phyloP scores from a whole-genome alignment of 2,329 filamentous ascomycete genomes.

The Graphiopsis chlorocephala region DNA sequence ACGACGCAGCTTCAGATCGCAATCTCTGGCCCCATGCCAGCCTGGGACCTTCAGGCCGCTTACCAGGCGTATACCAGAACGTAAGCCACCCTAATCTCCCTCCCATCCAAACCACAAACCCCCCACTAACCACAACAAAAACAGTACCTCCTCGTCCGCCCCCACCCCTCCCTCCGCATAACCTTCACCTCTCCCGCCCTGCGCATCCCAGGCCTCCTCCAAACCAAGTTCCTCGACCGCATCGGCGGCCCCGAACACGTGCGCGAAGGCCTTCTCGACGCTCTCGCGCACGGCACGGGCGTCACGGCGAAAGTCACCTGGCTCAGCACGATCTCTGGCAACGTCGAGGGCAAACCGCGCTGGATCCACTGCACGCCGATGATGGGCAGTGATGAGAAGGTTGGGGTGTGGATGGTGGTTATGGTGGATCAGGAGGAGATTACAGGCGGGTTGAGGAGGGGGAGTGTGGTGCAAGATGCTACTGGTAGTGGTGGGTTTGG shows the following conservation, averaged over 20 bases:
- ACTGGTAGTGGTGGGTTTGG: not conserved
- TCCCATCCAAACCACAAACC: not conserved
- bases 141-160: slow-evolving; percentile 63
- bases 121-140: not conserved
- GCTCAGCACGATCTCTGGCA: slow-evolving; percentile 24
- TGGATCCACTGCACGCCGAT: slow-evolving; percentile 48
- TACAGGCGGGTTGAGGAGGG: slow-evolving; percentile 26
- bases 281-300: slow-evolving; percentile 37
- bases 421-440: slow-evolving; percentile 42
- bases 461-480: not conserved
- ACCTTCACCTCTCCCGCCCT: slow-evolving; percentile 68
- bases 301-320: slow-evolving; percentile 46
- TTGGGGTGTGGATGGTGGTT: slow-evolving; percentile 49
- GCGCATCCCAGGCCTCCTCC: slow-evolving; percentile 64
- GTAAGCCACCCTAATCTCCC: slow-evolving; percentile 17
- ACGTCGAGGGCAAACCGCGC: slow-evolving; percentile 32
- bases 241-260: slow-evolving; percentile 41
- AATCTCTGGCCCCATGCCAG: slow-evolving; percentile 31
- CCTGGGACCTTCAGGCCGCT: slow-evolving; percentile 33
- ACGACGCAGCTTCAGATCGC: slow-evolving; percentile 26
- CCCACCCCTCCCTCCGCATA: slow-evolving; percentile 63
- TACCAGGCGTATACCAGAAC: slow-evolving; percentile 40
- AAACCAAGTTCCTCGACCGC: slow-evolving; percentile 44
- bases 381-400: slow-evolving; percentile 40
- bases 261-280: slow-evolving; percentile 39